Evolutionary conservation across 306 rosid species (phyloP).

Genomic region (Gastrolobium bilobum): DNA sequence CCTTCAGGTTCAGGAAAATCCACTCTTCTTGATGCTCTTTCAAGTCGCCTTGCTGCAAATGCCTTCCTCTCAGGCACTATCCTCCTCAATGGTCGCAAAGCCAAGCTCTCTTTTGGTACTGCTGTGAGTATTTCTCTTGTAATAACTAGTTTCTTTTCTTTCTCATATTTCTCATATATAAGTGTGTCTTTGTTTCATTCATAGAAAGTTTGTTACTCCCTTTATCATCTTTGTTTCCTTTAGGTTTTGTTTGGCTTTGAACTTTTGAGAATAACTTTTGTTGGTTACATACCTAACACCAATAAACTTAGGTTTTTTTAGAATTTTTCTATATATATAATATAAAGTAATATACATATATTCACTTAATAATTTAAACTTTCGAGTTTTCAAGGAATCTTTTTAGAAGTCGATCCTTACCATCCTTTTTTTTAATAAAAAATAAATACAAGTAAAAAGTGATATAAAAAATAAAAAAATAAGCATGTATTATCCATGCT

Average conservation of each 20-base stretch:
- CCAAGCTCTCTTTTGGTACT: slow-evolving; percentile 92
- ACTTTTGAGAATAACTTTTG: not conserved
- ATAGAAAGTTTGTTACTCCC: slow-evolving; percentile 1
- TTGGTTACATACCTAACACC: slow-evolving; percentile 3
- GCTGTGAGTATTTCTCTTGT: slow-evolving; percentile 65
- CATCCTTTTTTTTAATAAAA: too few relatives aligned
- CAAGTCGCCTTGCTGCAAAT: slow-evolving; percentile 94
- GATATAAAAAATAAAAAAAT: too few relatives aligned
- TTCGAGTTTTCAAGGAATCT: too few relatives aligned
- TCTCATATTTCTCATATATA: not conserved
- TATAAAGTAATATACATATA: too few relatives aligned
- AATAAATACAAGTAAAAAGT: too few relatives aligned
- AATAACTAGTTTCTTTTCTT: not conserved
- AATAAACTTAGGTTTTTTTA: not conserved
- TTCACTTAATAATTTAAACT: too few relatives aligned
- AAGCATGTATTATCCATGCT: too few relatives aligned
- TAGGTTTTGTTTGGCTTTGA: slow-evolving; percentile 23
- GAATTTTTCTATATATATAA: too few relatives aligned
- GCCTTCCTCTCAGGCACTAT: slow-evolving; percentile 87
- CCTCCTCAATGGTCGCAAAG: slow-evolving; percentile 93
- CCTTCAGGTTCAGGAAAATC: slow-evolving; percentile 99
- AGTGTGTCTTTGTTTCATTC: not conserved
- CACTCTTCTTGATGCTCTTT: slow-evolving; percentile 91
- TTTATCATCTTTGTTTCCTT: not conserved
- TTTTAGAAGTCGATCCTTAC: too few relatives aligned